Evolutionary conservation across 768 basidiomycete genomes (phyloP).

Genomic region (Leucosporidium creatinivorum): DNA sequence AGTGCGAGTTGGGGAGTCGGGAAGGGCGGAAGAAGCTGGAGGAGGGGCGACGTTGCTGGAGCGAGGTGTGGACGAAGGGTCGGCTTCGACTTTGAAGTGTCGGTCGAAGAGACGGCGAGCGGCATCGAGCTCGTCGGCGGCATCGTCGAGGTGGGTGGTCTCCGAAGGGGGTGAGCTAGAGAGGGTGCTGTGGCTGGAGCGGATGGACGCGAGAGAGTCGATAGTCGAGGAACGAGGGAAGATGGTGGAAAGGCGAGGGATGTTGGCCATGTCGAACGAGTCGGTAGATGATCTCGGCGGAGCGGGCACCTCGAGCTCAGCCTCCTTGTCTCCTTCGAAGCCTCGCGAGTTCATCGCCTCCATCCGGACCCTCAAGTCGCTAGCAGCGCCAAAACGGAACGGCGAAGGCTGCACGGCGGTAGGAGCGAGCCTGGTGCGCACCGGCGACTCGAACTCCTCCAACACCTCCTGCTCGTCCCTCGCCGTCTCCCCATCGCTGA

Average conservation of each 20-base stretch:
- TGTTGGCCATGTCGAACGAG: neutral
- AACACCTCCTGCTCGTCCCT: neutral
- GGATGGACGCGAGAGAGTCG: conserved; percentile 9
- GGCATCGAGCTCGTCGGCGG: neutral
- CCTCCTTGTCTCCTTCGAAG: too few relatives aligned
- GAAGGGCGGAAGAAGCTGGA: neutral
- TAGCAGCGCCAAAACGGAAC: neutral
- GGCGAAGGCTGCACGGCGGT: neutral
- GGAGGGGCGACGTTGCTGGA: neutral
- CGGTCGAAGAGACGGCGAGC: conserved; percentile 9
- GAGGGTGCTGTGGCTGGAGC: too few relatives aligned
- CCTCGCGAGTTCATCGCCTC: too few relatives aligned
- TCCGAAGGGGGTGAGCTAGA: too few relatives aligned
- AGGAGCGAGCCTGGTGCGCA: neutral
- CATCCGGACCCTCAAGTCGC: too few relatives aligned
- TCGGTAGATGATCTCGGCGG: neutral
- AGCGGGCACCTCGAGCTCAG: too few relatives aligned
- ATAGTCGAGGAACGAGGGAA: conserved; percentile 10
- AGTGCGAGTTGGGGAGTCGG: neutral
- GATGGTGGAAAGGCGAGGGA: conserved; percentile 1
- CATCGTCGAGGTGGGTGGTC: neutral
- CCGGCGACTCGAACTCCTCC: neutral
- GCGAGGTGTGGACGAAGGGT: neutral
- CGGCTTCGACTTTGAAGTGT: neutral
- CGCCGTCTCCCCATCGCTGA: neutral